Base-by-base conservation (phyloP, 1,139 yeast genomes). In the Debaryomyces sp. region DNA sequence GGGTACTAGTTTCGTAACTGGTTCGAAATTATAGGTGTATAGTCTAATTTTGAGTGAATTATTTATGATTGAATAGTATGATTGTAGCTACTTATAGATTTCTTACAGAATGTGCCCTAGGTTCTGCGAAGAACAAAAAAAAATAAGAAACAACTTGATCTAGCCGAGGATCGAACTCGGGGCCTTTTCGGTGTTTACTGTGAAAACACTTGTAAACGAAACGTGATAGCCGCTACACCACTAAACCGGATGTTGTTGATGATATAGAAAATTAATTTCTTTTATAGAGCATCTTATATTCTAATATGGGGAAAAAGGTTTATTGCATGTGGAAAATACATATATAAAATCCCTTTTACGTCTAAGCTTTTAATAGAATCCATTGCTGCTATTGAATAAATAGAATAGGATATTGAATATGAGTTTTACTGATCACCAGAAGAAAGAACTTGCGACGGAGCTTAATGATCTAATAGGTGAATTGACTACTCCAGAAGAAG, bases 1-100 rank as follows among this genome's bases (percentile, higher is more conserved):
- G 65, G 92, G 92, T 37, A 72, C 78, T 22, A 62, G 70, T 45
- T 85, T 85, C 63, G 87, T 83, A 33, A 72, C 68, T 44, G 77
- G 76, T 9, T 61, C 81, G 6, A 78, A 77, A 56, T 69, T 78
- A 50, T 78, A 62, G 54, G 48, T 85, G 0, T 67, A 65, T 0
- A 63, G 36, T 18, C 13, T 12, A 9, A 27, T 26, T 10, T 36
- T 13, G 7, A 24, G 21, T 29, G 21, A 24, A 36, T 22, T 41
- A 29, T 43, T 24, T 29, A 43, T 43, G 46, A 17, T 43, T 43
- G 26, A 39, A 6, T 24, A n/a, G 6, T 12, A 1, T 21, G 9
- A 34, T 15, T 21, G 43, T 27, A 29, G 35, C 4, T 40, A 39
- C n/a, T 18, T 18, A 4, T 18, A 18, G 5, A 18, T 2, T 15